Evolutionary conservation across 305 asterid genomes (phyloP).

Genomic region (Andrographis paniculata): DNA sequence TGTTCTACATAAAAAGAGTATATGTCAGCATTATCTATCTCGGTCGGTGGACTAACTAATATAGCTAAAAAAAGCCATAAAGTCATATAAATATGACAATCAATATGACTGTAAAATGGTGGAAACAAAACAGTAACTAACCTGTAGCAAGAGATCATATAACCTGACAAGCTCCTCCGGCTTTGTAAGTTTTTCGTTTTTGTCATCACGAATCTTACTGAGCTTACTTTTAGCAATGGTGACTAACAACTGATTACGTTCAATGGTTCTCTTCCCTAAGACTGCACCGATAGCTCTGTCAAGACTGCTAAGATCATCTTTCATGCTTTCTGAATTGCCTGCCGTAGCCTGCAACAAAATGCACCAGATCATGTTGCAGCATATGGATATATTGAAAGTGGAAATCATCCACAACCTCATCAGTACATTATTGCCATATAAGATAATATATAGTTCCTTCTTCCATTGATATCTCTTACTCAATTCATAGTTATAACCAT

Average conservation of each 20-base stretch:
- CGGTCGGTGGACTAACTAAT: background rate
- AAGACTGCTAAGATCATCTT: slow-evolving; percentile 90
- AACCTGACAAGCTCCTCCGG: slow-evolving; percentile 95
- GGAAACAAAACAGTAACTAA: slow-evolving; percentile 16
- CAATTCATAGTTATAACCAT: background rate
- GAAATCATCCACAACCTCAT: slow-evolving; percentile 5
- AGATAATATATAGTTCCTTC: slow-evolving; percentile 2
- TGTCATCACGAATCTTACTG: slow-evolving; percentile 69
- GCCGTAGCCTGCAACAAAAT: slow-evolving; percentile 51
- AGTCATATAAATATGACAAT: background rate
- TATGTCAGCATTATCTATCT: background rate
- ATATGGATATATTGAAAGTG: background rate
- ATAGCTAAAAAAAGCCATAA: background rate
- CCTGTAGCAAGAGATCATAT: slow-evolving; percentile 83
- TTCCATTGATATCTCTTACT: background rate
- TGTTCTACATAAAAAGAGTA: slow-evolving; percentile 37
- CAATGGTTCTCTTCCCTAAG: slow-evolving; percentile 85
- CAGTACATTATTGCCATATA: background rate
- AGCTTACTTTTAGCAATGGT: slow-evolving; percentile 74
- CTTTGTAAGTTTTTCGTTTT: slow-evolving; percentile 72
- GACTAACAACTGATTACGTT: slow-evolving; percentile 81
- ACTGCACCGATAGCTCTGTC: slow-evolving; percentile 90
- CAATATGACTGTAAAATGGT: background rate
- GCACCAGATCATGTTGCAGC: slow-evolving; percentile 15
- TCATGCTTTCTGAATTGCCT: slow-evolving; percentile 77